Evolutionary conservation across 768 basidiomycete species (phyloP), one percentile per base, ranked within the genome.

Genomic region (Dacryopinax primogenitus): DNA sequence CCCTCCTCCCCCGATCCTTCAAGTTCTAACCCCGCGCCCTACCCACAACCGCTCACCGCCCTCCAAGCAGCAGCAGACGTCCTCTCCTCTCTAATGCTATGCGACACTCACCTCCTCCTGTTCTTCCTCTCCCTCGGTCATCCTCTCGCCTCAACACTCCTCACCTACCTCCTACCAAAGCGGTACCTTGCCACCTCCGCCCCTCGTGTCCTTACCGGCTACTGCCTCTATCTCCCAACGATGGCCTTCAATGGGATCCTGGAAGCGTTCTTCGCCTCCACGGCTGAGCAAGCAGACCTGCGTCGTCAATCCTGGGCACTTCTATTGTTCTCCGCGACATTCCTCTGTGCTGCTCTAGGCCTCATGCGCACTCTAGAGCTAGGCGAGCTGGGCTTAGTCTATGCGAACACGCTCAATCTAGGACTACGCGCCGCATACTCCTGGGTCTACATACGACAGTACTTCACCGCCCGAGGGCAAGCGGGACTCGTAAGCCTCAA

Each of bases 201-300:
- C 0, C 87, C 91, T 0, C 68, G 75, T 15, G 87, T 95, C 36
- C 82, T 99, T 4, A 74, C 76, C 13, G 84, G 86, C 0, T 99
- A 93, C 83, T 75, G 91, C 26, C 87, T 83, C 78, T 95, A 94
- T 70, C 86, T 98, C 68, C 96, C 96, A 0, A 81, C 88, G 23
- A 81, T 99, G 71, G 88, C 88, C 3, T 76, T 92, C 68, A 99
- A 99, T 72, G 96, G 96, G 1, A 83, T 90, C 0, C 76, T 95
- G 18, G 96, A 99, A 72, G 91, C 94, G 0, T 94, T 96, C 74
- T 80, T 95, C 69, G 84, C 88, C 1, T 87, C 90, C 64, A 85
- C 86, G 1, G 89, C 92, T 1, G 78, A 80, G 1, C 79, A 86
- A 0, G 69, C 74, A 1, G 86, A 93, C 73, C 75, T 99, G 11